Evolutionary conservation across 2,329 filamentous ascomycete genomes (phyloP).

Genomic region (Monilinia polystroma): DNA sequence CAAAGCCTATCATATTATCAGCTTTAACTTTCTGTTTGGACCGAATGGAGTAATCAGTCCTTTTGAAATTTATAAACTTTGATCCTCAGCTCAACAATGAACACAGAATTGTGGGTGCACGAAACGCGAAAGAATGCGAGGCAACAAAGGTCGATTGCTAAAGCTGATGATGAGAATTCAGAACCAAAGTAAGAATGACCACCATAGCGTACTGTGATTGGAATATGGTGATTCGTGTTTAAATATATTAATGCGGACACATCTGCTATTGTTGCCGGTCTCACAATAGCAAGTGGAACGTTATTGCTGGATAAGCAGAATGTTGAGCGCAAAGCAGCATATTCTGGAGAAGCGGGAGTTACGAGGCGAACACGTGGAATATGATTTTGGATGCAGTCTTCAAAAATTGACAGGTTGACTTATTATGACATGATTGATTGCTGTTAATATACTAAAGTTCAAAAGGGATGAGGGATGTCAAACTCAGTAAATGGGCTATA

Average conservation of each 20-base stretch:
- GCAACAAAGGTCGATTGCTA: too few relatives aligned
- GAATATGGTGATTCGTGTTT: too few relatives aligned
- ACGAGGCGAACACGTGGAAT: conserved; percentile 11
- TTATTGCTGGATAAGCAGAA: conserved; percentile 25
- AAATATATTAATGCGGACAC: too few relatives aligned
- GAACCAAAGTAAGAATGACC: too few relatives aligned
- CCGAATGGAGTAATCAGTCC: too few relatives aligned
- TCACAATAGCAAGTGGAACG: conserved; percentile 31
- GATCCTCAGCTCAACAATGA: too few relatives aligned
- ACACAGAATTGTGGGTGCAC: too few relatives aligned
- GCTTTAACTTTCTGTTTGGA: too few relatives aligned
- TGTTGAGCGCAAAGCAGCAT: conserved; percentile 20
- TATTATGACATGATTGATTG: neutral
- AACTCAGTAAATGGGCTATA: neutral
- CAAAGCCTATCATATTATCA: conserved; percentile 35
- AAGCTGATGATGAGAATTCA: too few relatives aligned
- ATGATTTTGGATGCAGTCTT: conserved; percentile 3
- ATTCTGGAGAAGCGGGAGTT: conserved; percentile 25
- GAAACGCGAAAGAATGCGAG: too few relatives aligned
- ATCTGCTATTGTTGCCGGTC: conserved; percentile 29
- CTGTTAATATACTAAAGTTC: neutral
- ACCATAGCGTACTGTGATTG: too few relatives aligned
- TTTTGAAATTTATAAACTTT: too few relatives aligned
- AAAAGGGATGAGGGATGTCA: neutral
- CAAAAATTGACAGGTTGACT: neutral